Evolutionary conservation across 2,329 filamentous ascomycete genomes (phyloP), one percentile per base, ranked within the genome.

Genomic region (Claviceps digitariae): DNA sequence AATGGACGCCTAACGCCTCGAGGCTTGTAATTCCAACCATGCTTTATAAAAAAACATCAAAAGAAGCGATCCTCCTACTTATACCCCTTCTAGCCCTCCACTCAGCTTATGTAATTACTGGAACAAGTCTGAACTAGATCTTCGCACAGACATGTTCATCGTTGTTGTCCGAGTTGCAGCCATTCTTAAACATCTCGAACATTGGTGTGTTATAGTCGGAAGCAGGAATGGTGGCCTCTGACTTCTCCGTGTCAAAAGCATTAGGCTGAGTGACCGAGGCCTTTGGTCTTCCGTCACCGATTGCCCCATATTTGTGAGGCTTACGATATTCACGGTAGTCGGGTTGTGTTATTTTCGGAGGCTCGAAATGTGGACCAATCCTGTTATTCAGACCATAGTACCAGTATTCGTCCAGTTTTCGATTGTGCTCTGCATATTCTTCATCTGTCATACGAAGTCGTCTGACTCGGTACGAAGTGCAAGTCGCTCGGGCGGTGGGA

Each of bases 361-460:
- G 29, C 20, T 44, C 44, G 20, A 23, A n/a, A 25, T 15, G 34
- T 25, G n/a, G n/a, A n/a, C 13, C 29, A 7, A 43, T n/a, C 41
- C 12, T 10, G 40, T 29, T 46, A 13, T 53, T 53, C 25, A 54
- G 46, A 36, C 55, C 54, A 9, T 51, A 50, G 21, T 54, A 51
- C 58, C 58, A 59, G 15, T 21, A 52, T 9, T 52, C 25, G 10
- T 58, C 44, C 15, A 55, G 21, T 40, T 48, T 40, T 10, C 20
- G 13, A 41, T 51, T 52, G 25, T 52, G 54, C 17, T 45, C 56
- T 8, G 31, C 34, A 45, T 27, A 64, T 44, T 63, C 55, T 12
- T 64, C 63, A 27, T 59, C 55, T 25, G 61, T 57, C 48, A 58
- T 52, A 6, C 56, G 55, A 48, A 54, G 56, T 7, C 63, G 60